Evolutionary conservation across 1,284 basidiomycete species (phyloP).

Genomic region (Melampsora americana): DNA sequence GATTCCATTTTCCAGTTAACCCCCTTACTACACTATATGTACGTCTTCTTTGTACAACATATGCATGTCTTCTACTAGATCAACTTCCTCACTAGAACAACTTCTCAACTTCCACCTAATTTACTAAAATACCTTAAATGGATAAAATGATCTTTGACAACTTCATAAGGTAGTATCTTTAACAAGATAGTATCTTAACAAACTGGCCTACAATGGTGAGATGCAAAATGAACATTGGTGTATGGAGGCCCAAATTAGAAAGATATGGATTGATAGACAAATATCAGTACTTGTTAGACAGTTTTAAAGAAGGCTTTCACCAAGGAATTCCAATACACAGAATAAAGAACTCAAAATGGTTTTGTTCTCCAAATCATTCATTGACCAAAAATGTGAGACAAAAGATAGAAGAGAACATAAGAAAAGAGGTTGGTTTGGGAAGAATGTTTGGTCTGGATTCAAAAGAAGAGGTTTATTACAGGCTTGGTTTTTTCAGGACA

Average conservation of each 20-base stretch:
- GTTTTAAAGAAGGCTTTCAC: too few relatives aligned
- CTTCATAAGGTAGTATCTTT: too few relatives aligned
- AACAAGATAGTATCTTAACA: too few relatives aligned
- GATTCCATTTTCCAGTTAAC: too few relatives aligned
- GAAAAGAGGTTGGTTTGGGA: too few relatives aligned
- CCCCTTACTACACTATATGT: too few relatives aligned
- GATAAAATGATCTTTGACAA: too few relatives aligned
- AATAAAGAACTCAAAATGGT: background rate
- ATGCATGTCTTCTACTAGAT: too few relatives aligned
- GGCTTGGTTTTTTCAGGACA: background rate
- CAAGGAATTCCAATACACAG: conserved; percentile 9
- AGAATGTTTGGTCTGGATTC: background rate
- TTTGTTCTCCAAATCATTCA: conserved; percentile 4
- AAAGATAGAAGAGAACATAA: background rate
- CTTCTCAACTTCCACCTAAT: too few relatives aligned
- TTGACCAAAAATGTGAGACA: background rate
- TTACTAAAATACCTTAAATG: too few relatives aligned
- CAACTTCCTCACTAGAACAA: too few relatives aligned
- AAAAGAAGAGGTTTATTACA: background rate
- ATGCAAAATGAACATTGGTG: conserved; percentile 12
- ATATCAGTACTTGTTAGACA: background rate
- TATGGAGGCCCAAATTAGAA: background rate
- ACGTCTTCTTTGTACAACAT: too few relatives aligned
- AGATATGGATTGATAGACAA: background rate
- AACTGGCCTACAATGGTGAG: background rate